phyloP scores from a whole-genome alignment of 129 eudicot genomes.

The Pseudognaphalium luteoalbum region DNA sequence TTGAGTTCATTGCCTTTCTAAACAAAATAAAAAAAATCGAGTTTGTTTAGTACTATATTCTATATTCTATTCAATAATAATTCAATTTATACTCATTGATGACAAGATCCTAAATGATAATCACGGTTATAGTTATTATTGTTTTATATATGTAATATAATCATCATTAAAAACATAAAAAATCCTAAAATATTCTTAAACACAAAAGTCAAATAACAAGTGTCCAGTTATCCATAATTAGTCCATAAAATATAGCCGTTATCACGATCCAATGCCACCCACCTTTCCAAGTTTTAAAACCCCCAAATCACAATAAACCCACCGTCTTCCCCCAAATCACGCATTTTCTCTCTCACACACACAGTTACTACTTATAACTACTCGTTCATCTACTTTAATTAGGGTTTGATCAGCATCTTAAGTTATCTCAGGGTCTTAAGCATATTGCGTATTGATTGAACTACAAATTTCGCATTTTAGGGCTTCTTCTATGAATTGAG shows the following conservation, averaged over 20 bases:
- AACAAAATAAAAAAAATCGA: too few species aligned
- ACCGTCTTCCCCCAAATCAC: background rate
- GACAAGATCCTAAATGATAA: background rate
- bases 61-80: too few species aligned
- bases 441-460: background rate
- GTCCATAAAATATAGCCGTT: slow-evolving; percentile 39
- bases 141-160: too few species aligned
- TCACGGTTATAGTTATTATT: too few species aligned
- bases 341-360: background rate
- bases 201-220: background rate
- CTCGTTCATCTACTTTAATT: background rate
- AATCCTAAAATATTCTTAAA: background rate
- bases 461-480: background rate
- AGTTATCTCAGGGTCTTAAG: background rate
- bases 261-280: slow-evolving; percentile 31
- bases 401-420: background rate
- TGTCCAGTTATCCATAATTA: background rate
- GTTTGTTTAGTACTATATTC: too few species aligned
- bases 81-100: too few species aligned
- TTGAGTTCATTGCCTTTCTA: too few species aligned
- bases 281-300: slow-evolving; percentile 26
- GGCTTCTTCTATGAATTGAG: background rate
- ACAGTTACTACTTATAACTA: background rate
- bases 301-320: background rate
- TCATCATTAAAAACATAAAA: too few species aligned